phyloP scores from a whole-genome alignment of 1,284 basidiomycete genomes.

The Fistulinella staudtii region DNA sequence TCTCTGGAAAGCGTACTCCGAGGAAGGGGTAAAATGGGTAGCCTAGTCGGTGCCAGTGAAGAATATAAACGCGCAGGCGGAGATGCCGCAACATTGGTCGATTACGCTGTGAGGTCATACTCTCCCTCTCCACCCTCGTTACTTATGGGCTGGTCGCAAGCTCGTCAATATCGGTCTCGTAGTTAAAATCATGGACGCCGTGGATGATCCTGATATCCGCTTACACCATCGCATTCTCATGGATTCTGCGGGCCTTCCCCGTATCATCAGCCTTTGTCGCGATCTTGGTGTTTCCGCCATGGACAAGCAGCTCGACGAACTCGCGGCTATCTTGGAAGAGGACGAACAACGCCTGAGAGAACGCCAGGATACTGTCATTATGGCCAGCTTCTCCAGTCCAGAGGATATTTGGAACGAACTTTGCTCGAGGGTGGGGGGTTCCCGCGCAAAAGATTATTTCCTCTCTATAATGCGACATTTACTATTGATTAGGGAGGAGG shows the following conservation, averaged over 20 bases:
- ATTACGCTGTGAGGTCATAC: conserved; percentile 70
- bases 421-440: conserved; percentile 67
- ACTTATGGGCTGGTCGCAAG: conserved; percentile 37
- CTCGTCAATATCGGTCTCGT: conserved; percentile 69
- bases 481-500: conserved; percentile 86
- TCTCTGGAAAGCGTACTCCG: conserved; percentile 75
- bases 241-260: conserved; percentile 80
- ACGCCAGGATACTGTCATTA: conserved; percentile 71
- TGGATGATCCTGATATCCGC: conserved; percentile 78
- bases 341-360: conserved; percentile 80
- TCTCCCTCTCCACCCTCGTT: conserved; percentile 5
- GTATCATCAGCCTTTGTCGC: conserved; percentile 71
- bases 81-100: conserved; percentile 66
- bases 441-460: conserved; percentile 83
- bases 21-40: conserved; percentile 93
- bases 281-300: conserved; percentile 64
- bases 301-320: conserved; percentile 65
- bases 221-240: conserved; percentile 86
- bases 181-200: conserved; percentile 56
- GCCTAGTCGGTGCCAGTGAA: conserved; percentile 89
- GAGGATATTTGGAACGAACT: conserved; percentile 88
- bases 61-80: conserved; percentile 72
- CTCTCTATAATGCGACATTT: conserved; percentile 91
- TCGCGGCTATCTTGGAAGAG: conserved; percentile 67
- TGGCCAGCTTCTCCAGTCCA: conserved; percentile 77